Conservation (phyloP, 1,139 yeast species). For the Diutina ranongensis region DNA sequence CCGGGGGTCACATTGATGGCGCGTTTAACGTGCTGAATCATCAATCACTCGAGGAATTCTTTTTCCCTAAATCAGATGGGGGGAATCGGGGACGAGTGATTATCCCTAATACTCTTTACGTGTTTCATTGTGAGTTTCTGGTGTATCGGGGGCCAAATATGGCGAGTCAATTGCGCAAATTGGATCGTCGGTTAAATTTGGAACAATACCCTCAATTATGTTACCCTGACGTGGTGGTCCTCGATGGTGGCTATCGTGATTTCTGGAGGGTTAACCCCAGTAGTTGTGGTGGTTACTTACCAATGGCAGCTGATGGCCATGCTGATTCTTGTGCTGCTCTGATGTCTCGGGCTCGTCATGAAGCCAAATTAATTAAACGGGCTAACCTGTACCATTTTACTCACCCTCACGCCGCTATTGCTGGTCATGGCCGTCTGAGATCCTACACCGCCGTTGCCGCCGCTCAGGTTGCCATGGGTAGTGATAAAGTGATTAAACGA, state of each 20-base stretch:
- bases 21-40: constrained; percentile 73
- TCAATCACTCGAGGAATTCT: constrained; percentile 46
- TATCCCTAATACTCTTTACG: constrained; percentile 28
- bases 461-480: background rate
- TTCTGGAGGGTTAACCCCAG: constrained; percentile 49
- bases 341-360: constrained; percentile 56
- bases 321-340: constrained; percentile 59
- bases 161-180: constrained; percentile 76
- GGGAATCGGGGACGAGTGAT: constrained; percentile 1
- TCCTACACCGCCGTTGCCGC: constrained; percentile 1
- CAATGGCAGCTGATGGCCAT: constrained; percentile 73
- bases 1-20: constrained; percentile 84
- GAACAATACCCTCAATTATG: constrained; percentile 67
- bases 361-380: constrained; percentile 33
- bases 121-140: constrained; percentile 93
- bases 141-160: constrained; percentile 86
- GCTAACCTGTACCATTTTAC: constrained; percentile 24
- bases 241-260: constrained; percentile 83
- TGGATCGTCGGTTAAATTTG: constrained; percentile 67
- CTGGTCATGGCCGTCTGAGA: background rate
- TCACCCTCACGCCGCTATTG: constrained; percentile 8
- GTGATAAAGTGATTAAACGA: constrained; percentile 4
- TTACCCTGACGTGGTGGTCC: constrained; percentile 79
- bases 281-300: constrained; percentile 68
- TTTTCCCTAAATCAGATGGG: constrained; percentile 15